Evolutionary conservation across 1,139 yeast species (phyloP).

Genomic region (Hemisphaericaspora xylanilytica): DNA sequence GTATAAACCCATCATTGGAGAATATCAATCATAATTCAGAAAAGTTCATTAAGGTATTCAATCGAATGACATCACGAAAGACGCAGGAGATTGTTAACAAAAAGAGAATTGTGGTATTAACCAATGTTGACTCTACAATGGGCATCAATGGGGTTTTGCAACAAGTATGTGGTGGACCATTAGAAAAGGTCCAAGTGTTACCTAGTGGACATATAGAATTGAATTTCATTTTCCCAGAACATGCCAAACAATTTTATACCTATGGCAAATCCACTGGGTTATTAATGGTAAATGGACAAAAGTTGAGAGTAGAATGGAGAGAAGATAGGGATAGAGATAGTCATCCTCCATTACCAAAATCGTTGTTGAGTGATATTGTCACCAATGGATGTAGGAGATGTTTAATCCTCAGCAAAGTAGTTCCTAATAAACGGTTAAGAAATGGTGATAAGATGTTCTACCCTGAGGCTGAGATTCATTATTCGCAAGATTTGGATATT

Average conservation of each 20-base stretch:
- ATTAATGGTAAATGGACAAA: conserved; percentile 60
- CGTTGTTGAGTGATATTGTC: conserved; percentile 28
- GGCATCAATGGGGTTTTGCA: conserved; percentile 53
- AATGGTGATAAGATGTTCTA: conserved; percentile 24
- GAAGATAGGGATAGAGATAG: conserved; percentile 25
- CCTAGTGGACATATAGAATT: conserved; percentile 39
- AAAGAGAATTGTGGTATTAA: conserved; percentile 18
- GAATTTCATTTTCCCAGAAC: conserved; percentile 50
- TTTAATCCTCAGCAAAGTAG: conserved; percentile 29
- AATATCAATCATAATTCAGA: conserved; percentile 13
- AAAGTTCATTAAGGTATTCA: conserved; percentile 9
- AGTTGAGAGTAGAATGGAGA: conserved; percentile 42
- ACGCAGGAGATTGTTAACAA: not conserved
- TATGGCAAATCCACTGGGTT: conserved; percentile 54
- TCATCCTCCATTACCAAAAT: conserved; percentile 29
- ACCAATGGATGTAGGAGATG: conserved; percentile 34
- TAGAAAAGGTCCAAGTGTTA: conserved; percentile 46
- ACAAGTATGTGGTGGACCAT: conserved; percentile 73
- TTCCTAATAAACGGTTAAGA: conserved; percentile 23
- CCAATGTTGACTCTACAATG: conserved; percentile 16
- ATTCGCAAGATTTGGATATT: conserved; percentile 28
- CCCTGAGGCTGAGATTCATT: conserved; percentile 35
- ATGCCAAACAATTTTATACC: conserved; percentile 55
- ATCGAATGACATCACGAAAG: conserved; percentile 5
- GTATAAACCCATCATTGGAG: conserved; percentile 16